A percentile compares a stretch with the other conserved stretches of the same genome.
These are phyloP conservation scores for Mycosarcoma maydis DNA, from an alignment of 1,284 basidiomycete species.

Conservation along the genomic window DNA sequence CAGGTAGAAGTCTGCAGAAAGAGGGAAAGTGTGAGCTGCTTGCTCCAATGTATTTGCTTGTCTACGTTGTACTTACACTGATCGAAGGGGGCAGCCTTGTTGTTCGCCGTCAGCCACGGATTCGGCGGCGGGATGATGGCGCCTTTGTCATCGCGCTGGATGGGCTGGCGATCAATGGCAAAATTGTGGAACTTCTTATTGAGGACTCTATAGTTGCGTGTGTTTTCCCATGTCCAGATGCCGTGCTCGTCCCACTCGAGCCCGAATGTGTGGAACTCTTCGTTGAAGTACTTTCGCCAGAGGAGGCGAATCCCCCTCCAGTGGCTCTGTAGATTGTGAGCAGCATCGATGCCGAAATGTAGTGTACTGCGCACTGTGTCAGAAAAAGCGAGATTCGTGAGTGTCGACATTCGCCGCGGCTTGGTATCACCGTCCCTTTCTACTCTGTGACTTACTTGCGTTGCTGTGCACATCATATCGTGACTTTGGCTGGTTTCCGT, in stretches of 20 bases:
- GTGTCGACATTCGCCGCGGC: too few species aligned
- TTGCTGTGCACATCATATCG: constrained; percentile 76
- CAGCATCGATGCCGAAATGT: constrained; percentile 76
- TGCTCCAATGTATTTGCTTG: too few species aligned
- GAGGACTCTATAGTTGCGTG: constrained; percentile 76
- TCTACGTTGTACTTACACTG: too few species aligned
- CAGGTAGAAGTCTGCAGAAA: constrained; percentile 78
- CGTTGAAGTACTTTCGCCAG: constrained; percentile 75
- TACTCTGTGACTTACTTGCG: constrained; percentile 19
- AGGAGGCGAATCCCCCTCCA: constrained; percentile 76
- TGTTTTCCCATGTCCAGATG: constrained; percentile 75
- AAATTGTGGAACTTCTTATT: constrained; percentile 70
- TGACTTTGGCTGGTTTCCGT: constrained; percentile 68
- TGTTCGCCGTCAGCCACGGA: constrained; percentile 23
- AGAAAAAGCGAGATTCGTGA: too few species aligned
- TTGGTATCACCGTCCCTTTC: not conserved
- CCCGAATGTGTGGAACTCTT: constrained; percentile 79
- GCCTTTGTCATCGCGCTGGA: constrained; percentile 78
- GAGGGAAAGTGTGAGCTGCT: too few species aligned
- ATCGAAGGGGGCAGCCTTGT: constrained; percentile 79
- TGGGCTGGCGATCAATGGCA: constrained; percentile 77
- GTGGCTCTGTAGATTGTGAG: constrained; percentile 76
- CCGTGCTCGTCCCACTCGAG: constrained; percentile 83
- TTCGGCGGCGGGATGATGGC: constrained; percentile 74
- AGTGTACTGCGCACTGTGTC: constrained; percentile 79